Evolutionary conservation across 2,329 filamentous ascomycete species (phyloP), one percentile per base, ranked within the genome.

Genomic region (Aspergillus terreus): DNA sequence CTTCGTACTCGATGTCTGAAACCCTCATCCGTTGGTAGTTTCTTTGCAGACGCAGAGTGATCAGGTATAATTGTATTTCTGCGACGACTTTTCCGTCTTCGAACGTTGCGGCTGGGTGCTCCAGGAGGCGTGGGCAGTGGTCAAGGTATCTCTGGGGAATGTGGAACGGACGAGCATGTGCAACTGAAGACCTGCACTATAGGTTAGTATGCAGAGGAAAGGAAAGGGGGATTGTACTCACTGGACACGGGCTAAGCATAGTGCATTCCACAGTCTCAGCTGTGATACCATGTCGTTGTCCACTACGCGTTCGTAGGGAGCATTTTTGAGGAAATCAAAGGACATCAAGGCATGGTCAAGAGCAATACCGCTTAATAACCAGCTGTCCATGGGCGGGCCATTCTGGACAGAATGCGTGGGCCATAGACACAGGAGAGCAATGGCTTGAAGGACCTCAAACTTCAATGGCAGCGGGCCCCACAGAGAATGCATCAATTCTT

Each of bases 331-430:
- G 23, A 60, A 62, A 7, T 59, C 59, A 54, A 61, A 59, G 11
- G 58, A 53, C 14, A 60, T 51, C 7, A 60, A 55, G 4, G 66
- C 66, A 58, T 70, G 67, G 46, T 70, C 67, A 46, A 69, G 66
- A 30, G 66, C 66, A 54, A 67, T 65, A 51, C 66, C 66, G 59
- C 67, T 70, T 55, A 70, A 50, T 43, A 70, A 58, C 67, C 67
- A 70, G 58, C 65, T 65, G 43, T 70, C 67, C 57, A 70, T 66
- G 15, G 62, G 63, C 6, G 62, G 57, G 48, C 67, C 66, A 48
- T 67, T 68, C 36, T 69, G 64, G 6, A 65, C 60, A 3, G 64
- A 62, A 33, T 64, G 59, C 6, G 40, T 23, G 21, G 65, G 63
- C 55, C 65, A 70, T 42, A 69, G 53, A 44, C 65, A 66, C 23